Evolutionary conservation across 148 eudicot species (phyloP).

Genomic region (Rhododendron vialii): DNA sequence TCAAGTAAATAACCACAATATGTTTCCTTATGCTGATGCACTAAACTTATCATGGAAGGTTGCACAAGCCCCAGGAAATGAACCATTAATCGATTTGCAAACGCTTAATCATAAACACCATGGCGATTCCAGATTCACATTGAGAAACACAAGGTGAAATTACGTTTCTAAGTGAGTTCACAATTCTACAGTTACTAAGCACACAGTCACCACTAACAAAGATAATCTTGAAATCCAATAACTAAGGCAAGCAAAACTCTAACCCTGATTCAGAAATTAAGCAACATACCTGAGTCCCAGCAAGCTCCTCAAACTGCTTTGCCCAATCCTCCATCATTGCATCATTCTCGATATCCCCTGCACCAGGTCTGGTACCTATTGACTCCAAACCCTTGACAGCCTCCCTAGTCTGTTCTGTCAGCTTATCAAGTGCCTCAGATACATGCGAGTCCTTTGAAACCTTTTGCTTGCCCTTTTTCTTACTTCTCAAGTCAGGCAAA

Average conservation of each 20-base stretch:
- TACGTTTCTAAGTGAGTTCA: not conserved
- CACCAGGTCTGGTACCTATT: slow-evolving; percentile 13
- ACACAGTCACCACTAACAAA: not conserved
- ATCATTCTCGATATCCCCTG: not conserved
- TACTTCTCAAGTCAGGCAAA: slow-evolving; percentile 75
- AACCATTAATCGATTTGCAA: not conserved
- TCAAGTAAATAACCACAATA: not conserved
- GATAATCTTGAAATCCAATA: not conserved
- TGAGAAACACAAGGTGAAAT: not conserved
- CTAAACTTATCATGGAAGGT: not conserved
- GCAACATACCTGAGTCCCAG: slow-evolving; percentile 9
- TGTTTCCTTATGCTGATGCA: not conserved
- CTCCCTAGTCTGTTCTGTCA: slow-evolving; percentile 88
- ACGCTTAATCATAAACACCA: not conserved
- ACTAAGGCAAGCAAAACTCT: not conserved
- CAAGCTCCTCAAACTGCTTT: slow-evolving; percentile 15
- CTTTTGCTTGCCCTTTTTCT: slow-evolving; percentile 86
- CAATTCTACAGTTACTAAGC: not conserved
- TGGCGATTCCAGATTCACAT: not conserved
- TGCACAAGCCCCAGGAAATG: not conserved
- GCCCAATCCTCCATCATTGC: slow-evolving; percentile 13
- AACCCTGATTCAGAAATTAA: not conserved
- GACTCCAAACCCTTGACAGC: slow-evolving; percentile 85
- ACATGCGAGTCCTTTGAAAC: slow-evolving; percentile 63
- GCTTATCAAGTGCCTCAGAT: slow-evolving; percentile 83